Percentiles rank a stretch among this genome's conserved stretches.
Evolutionary conservation across 805 yeast genomes (phyloP).

Genomic region (Candida peoriensis): DNA sequence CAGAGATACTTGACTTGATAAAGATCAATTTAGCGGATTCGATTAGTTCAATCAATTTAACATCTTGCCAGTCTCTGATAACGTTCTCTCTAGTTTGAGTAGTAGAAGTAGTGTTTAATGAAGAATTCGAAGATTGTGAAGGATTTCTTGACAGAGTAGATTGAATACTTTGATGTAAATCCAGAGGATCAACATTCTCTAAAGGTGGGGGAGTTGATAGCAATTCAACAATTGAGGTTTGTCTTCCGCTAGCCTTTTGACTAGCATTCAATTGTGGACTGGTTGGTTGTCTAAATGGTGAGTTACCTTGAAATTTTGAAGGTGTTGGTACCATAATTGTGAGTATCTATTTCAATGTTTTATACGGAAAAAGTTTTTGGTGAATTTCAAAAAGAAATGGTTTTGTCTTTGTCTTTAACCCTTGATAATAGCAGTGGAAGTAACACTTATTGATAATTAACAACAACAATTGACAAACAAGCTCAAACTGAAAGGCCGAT

Average conservation of each 20-base stretch:
- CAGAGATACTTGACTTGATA: constrained; percentile 62
- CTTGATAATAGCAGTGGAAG: no score
- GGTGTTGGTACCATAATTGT: constrained; percentile 19
- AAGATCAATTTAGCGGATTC: constrained; percentile 73
- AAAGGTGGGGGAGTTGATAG: constrained; percentile 73
- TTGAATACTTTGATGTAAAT: constrained; percentile 7
- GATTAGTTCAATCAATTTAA: constrained; percentile 66
- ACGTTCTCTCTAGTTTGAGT: constrained; percentile 42
- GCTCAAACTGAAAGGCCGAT: no score
- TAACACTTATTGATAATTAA: no score
- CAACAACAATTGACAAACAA: no score
- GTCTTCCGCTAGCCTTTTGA: constrained; percentile 32
- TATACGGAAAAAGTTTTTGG: no score
- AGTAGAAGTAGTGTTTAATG: constrained; percentile 64
- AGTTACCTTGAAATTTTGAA: constrained; percentile 28
- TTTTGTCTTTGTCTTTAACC: no score
- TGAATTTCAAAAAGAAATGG: no score
- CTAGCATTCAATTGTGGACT: constrained; percentile 27
- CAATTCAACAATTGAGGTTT: constrained; percentile 71
- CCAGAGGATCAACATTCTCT: constrained; percentile 19
- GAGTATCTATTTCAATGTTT: no score
- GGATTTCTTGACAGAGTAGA: constrained; percentile 21
- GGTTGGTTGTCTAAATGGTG: constrained; percentile 27
- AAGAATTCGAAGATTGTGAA: constrained; percentile 39
- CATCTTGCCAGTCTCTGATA: constrained; percentile 69